These are phyloP conservation scores for Candida chauliodis DNA, from an alignment of 805 yeast genomes.

Conservation along the genomic window DNA sequence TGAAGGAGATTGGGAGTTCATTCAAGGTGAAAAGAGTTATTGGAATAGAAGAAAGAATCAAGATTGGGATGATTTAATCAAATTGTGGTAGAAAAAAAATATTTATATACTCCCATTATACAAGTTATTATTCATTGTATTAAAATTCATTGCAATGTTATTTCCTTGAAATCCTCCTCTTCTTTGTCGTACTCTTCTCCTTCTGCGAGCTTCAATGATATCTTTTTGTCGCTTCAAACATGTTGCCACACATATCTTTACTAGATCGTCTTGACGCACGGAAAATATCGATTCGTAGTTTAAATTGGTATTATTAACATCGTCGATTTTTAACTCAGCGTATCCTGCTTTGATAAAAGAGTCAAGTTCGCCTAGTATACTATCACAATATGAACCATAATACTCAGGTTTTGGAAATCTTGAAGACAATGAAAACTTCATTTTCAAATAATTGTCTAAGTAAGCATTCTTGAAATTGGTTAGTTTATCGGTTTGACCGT, in stretches of 20 bases:
- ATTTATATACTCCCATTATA: background rate
- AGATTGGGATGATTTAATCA: constrained; percentile 56
- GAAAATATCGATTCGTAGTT: constrained; percentile 8
- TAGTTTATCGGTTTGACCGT: constrained; percentile 7
- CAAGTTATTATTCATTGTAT: background rate
- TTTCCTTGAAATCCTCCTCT: too few species aligned
- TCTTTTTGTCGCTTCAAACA: constrained; percentile 9
- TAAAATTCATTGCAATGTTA: too few species aligned
- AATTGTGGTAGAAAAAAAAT: constrained; percentile 48
- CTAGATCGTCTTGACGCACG: constrained; percentile 6
- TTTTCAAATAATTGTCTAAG: constrained; percentile 4
- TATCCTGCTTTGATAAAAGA: constrained; percentile 5
- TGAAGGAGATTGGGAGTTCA: constrained; percentile 50
- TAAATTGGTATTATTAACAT: background rate
- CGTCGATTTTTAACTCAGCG: constrained; percentile 7
- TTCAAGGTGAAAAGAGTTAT: constrained; percentile 59
- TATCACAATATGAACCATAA: constrained; percentile 4
- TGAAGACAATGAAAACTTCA: constrained; percentile 4
- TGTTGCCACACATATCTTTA: constrained; percentile 10
- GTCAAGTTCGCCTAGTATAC: constrained; percentile 5
- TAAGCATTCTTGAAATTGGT: constrained; percentile 6
- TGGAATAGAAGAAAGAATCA: constrained; percentile 72
- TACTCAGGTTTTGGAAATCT: constrained; percentile 8
- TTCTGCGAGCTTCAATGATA: constrained; percentile 3
- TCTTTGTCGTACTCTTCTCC: too few species aligned